Evolutionary conservation across 2,329 filamentous ascomycete species (phyloP).

Genomic region (Colletotrichum brevisporum): DNA sequence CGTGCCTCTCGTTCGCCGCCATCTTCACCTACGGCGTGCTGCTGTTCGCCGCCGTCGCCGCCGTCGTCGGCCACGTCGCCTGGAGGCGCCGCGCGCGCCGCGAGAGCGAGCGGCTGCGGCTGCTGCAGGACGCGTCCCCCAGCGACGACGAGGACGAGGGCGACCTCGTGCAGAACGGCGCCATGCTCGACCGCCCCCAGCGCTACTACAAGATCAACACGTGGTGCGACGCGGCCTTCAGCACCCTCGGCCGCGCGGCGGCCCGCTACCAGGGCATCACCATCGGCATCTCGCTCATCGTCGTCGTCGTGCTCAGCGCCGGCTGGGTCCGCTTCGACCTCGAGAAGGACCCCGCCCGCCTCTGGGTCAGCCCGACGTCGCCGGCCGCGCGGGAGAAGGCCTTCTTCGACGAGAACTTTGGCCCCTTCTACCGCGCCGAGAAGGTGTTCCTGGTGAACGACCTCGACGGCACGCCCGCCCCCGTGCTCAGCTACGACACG

Average conservation of each 20-base stretch:
- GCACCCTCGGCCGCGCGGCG: conserved; percentile 82
- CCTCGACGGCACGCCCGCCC: conserved; percentile 70
- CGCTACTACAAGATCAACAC: conserved; percentile 88
- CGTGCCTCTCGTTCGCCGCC: conserved; percentile 93
- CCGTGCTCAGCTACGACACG: conserved; percentile 90
- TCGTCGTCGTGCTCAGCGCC: conserved; percentile 84
- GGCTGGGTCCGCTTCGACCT: conserved; percentile 93
- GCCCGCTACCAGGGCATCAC: conserved; percentile 89
- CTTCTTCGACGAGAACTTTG: conserved; percentile 94
- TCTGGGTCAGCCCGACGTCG: conserved; percentile 98
- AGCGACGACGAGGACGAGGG: conserved; percentile 97
- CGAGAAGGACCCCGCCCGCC: conserved; percentile 88
- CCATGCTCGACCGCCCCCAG: conserved; percentile 83
- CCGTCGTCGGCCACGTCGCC: conserved; percentile 80
- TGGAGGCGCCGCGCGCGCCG: conserved; percentile 81
- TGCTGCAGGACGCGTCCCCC: conserved; percentile 85
- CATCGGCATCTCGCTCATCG: conserved; percentile 80
- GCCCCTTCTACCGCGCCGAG: conserved; percentile 94
- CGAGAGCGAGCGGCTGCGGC: conserved; percentile 85
- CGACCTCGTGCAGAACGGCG: conserved; percentile 82
- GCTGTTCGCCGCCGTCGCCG: conserved; percentile 75
- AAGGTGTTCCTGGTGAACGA: conserved; percentile 96
- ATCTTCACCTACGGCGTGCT: conserved; percentile 88
- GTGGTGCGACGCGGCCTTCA: conserved; percentile 84
- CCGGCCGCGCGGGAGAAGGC: conserved; percentile 91